These are phyloP conservation scores for Sporisorium reilianum DNA, from an alignment of 1,284 basidiomycete genomes.

Conservation along the genomic window DNA sequence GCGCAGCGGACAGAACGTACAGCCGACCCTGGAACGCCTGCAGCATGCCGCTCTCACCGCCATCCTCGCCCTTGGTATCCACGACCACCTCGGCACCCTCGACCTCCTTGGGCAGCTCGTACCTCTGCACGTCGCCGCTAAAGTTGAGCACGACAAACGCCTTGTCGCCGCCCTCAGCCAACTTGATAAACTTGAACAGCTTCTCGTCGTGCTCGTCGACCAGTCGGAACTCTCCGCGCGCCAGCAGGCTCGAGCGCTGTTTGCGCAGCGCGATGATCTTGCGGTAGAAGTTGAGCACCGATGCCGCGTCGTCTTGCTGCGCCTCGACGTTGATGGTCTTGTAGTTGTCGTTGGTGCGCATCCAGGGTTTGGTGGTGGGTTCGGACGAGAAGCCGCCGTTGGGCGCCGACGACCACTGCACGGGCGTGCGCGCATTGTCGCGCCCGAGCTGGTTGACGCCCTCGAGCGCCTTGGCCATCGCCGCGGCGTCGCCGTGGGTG, in stretches of 20 bases:
- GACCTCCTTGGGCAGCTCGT: constrained; percentile 33
- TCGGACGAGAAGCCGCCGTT: constrained; percentile 78
- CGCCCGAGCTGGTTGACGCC: constrained; percentile 76
- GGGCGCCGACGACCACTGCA: constrained; percentile 76
- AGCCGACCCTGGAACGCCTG: constrained; percentile 39
- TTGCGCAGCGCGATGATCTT: constrained; percentile 74
- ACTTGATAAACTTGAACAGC: constrained; percentile 75
- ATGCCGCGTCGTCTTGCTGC: constrained; percentile 73
- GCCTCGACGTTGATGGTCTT: constrained; percentile 75
- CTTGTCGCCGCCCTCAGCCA: constrained; percentile 67
- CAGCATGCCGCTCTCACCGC: constrained; percentile 22
- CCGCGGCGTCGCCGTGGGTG: constrained; percentile 50
- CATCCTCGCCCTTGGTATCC: constrained; percentile 18
- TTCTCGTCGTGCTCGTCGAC: constrained; percentile 72
- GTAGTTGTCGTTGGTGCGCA: constrained; percentile 81
- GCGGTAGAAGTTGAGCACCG: constrained; percentile 77
- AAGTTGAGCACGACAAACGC: constrained; percentile 58
- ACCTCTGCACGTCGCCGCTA: constrained; percentile 33
- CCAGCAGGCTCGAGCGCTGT: constrained; percentile 73
- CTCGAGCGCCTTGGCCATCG: constrained; percentile 70
- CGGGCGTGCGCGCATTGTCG: constrained; percentile 78
- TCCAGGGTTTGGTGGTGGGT: constrained; percentile 75
- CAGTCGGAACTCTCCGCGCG: constrained; percentile 75
- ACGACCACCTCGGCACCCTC: constrained; percentile 15
- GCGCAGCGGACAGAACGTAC: constrained; percentile 26